Base-by-base conservation (phyloP, 1,284 basidiomycete species). In the Athelia sp. region DNA sequence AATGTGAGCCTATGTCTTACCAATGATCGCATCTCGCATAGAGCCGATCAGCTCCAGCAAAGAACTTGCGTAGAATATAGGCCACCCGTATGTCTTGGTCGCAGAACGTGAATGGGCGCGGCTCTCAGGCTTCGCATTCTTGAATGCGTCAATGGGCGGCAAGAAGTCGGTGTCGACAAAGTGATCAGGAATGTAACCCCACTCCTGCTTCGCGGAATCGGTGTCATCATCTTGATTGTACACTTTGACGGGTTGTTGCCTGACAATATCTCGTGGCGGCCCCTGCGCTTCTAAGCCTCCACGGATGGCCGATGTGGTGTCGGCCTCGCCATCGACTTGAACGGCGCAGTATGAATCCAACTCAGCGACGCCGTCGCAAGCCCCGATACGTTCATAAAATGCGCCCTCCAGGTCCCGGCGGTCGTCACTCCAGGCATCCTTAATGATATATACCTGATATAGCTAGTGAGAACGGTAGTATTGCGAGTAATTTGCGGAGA, bases 341-440 rank as follows among this genome's bases (percentile, higher is more conserved):
- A 50, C 49, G 17, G 36, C 49, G 8, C 34, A 15, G 21, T 35
- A 47, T 9, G 49, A 50, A 38, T 34, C 31, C 49, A 50, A 46
- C 45, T 29, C 32, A 15, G 49, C 49, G 4, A 50, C 29, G 10
- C 49, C 49, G 13, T 48, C 24, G 4, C 3, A 17, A 4, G 29
- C 21, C n/a, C 49, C 49, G 34, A 50, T 47, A 10, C 35, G n/a
- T n/a, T n/a, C n/a, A n/a, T n/a, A n/a, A n/a, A n/a, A n/a, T n/a
- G n/a, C n/a, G n/a, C n/a, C n/a, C n/a, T n/a, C n/a, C n/a, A n/a
- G n/a, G n/a, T n/a, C n/a, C n/a, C n/a, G n/a, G n/a, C n/a, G n/a
- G n/a, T n/a, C n/a, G n/a, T n/a, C n/a, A n/a, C n/a, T n/a, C n/a
- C n/a, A n/a, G n/a, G n/a, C n/a, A n/a, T n/a, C n/a, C n/a, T n/a